These are phyloP conservation scores for Starmerella bombi DNA, from an alignment of 805 yeast genomes.

Conservation along the genomic window DNA sequence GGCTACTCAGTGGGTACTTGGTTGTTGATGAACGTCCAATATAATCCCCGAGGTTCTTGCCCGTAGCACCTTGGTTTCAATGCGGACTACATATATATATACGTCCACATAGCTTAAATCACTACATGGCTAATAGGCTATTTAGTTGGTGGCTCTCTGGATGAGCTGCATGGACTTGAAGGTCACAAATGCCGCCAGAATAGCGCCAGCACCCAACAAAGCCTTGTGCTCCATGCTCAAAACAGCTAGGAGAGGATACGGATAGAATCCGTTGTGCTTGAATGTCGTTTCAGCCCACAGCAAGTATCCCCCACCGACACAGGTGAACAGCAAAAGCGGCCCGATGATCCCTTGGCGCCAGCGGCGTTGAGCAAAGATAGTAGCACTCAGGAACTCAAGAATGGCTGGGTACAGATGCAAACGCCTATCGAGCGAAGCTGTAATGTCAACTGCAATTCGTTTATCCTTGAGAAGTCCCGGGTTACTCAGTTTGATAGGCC, in stretches of 20 bases:
- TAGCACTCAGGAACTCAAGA: constrained; percentile 20
- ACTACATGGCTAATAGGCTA: not conserved
- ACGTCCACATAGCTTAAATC: not conserved
- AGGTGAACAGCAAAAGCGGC: constrained; percentile 16
- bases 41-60: constrained; percentile 22
- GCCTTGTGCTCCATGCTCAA: constrained; percentile 18
- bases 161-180: constrained; percentile 20
- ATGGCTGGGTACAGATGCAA: constrained; percentile 27
- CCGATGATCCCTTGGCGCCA: constrained; percentile 21
- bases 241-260: constrained; percentile 26
- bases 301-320: constrained; percentile 26
- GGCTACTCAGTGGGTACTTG: constrained; percentile 9
- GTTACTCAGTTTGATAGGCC: constrained; percentile 24
- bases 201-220: constrained; percentile 19
- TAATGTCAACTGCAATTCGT: constrained; percentile 18
- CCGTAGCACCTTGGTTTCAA: constrained; percentile 22
- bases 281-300: constrained; percentile 25
- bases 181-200: constrained; percentile 14
- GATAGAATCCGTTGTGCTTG: constrained; percentile 24
- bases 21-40: constrained; percentile 20
- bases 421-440: constrained; percentile 23
- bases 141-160: constrained; percentile 9
- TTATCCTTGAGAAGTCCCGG: constrained; percentile 23
- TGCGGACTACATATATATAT: constrained; percentile 21
- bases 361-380: constrained; percentile 19